Evolutionary conservation across 2,329 filamentous ascomycete genomes (phyloP), one percentile per base, ranked within the genome.

Genomic region (Curvularia hawaiiensis): DNA sequence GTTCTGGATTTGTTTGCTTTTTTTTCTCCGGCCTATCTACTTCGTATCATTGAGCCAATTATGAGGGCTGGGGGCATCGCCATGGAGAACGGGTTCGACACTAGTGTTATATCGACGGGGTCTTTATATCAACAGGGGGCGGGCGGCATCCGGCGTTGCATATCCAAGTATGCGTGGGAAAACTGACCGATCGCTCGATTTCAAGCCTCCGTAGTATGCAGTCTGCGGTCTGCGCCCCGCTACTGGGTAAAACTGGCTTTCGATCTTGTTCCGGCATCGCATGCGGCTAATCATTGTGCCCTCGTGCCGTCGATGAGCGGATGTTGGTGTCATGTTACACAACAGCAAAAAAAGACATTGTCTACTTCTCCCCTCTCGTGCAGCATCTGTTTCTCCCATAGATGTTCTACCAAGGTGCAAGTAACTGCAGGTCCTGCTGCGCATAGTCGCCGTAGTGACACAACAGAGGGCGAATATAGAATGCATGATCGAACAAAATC

Each of bases 401-500:
- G 38, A n/a, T 16, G 26, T 35, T 30, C 22, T 24, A 54, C 24
- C 44, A 30, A 46, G 11, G 33, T 40, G 50, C 38, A 41, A 53
- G 39, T 45, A n/a, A 4, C 20, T 50, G 22, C 38, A 30, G 38
- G 31, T 28, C 45, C 28, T 22, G 28, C 54, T 33, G 40, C 49
- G 22, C 31, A 59, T 39, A 50, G 24, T 46, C 35, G 40, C n/a
- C 5, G 20, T 16, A 26, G 56, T 59, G 33, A 33, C 41, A 54
- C 59, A 22, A 35, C 35, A 47, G 40, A 20, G 35, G 33, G 38
- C 18, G 49, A 51, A 41, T 30, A 31, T 38, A 16, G 30, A 46
- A 33, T 54, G 59, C 50, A 46, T 56, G 56, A 59, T 56, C 50
- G 47, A 48, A 47, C 33, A 44, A 33, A 31, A 33, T 39, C 28